phyloP scores from a whole-genome alignment of 148 eudicot genomes.

The Arctostaphylos glauca region DNA sequence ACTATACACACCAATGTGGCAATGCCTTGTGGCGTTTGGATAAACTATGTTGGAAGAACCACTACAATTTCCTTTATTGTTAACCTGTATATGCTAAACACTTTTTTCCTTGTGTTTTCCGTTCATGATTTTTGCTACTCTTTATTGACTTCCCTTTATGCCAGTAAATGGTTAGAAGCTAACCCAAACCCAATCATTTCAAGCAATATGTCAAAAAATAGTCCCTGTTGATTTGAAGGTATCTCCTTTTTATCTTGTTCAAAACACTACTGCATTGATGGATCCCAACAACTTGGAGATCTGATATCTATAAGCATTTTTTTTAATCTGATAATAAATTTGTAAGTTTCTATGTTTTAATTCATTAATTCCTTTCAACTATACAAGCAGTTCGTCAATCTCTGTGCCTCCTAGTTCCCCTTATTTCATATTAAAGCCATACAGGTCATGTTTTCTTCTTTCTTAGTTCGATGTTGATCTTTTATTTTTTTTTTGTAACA shows the following conservation, averaged over 20 bases:
- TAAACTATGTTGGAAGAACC: too few relatives aligned
- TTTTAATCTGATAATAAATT: not conserved
- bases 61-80: too few relatives aligned
- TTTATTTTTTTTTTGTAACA: constrained; percentile 9
- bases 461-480: not conserved
- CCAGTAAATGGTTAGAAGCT: not conserved
- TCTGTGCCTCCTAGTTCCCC: too few relatives aligned
- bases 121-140: not conserved
- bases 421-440: not conserved
- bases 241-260: not conserved
- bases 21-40: too few relatives aligned
- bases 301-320: not conserved
- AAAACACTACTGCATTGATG: not conserved
- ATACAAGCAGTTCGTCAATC: too few relatives aligned
- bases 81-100: too few relatives aligned
- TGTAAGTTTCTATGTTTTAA: not conserved
- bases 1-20: too few relatives aligned
- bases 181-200: not conserved
- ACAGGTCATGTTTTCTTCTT: not conserved
- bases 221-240: not conserved
- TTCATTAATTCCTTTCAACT: not conserved
- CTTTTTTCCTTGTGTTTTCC: too few relatives aligned
- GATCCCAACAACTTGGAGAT: not conserved
- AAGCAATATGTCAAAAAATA: not conserved
- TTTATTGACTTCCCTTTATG: not conserved